Conservation (phyloP, 2,329 filamentous ascomycete species). For the Pseudogymnoascus sp. region DNA sequence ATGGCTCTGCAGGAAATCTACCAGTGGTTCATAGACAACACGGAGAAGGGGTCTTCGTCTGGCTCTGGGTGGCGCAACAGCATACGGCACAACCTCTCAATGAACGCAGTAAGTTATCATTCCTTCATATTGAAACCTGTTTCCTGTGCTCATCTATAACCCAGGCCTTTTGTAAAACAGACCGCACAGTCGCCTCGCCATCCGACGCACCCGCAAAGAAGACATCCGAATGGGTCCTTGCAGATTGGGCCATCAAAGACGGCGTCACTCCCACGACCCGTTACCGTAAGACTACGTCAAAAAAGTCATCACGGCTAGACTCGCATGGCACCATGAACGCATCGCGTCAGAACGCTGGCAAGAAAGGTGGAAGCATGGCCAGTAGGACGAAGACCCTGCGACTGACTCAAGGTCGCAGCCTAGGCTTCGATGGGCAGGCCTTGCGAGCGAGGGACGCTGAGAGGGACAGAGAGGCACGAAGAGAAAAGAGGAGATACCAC, state of each 20-base stretch:
- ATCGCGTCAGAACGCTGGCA: constrained; percentile 3
- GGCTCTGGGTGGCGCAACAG: constrained; percentile 83
- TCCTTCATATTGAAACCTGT: constrained; percentile 9
- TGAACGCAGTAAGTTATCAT: constrained; percentile 68
- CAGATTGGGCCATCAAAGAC: constrained; percentile 55
- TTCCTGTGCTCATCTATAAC: constrained; percentile 25
- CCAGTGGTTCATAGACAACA: constrained; percentile 78
- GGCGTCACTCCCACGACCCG: constrained; percentile 82
- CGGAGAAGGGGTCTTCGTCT: constrained; percentile 57
- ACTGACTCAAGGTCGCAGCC: background rate
- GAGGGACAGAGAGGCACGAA: background rate
- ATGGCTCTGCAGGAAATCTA: constrained; percentile 85
- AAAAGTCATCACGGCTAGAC: constrained; percentile 10
- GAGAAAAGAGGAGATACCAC: background rate
- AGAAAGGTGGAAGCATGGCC: constrained; percentile 7
- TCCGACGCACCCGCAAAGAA: constrained; percentile 51
- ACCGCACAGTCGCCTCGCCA: constrained; percentile 25
- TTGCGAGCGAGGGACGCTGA: background rate
- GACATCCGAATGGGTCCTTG: constrained; percentile 68
- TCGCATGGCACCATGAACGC: background rate
- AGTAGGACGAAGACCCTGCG: constrained; percentile 4
- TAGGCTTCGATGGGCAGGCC: background rate
- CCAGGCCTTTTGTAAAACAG: constrained; percentile 48
- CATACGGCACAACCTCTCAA: constrained; percentile 89
- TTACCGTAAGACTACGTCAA: constrained; percentile 49